Percentiles rank a stretch among this genome's conserved stretches.
phyloP scores from a whole-genome alignment of 352 stramenopile species.

The Phytophthora ohioensis region DNA sequence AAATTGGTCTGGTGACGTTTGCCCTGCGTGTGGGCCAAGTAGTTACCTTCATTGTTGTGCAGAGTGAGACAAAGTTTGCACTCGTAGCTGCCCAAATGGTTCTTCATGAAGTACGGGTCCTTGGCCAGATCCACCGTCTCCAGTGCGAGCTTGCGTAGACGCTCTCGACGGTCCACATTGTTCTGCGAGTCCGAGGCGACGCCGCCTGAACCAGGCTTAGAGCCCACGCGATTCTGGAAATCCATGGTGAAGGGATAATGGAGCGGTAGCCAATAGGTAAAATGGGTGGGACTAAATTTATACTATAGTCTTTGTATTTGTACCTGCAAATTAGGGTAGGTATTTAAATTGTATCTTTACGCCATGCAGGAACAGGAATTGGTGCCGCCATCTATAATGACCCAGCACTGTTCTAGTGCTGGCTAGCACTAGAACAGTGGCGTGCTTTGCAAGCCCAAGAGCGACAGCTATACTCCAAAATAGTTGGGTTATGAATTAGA shows the following conservation, averaged over 20 bases:
- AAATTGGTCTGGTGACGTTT: constrained; percentile 99
- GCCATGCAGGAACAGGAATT: too few species aligned
- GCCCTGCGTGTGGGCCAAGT: constrained; percentile 99
- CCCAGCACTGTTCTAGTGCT: too few species aligned
- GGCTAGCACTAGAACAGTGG: too few species aligned
- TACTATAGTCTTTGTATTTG: too few species aligned
- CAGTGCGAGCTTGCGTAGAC: constrained; percentile 97
- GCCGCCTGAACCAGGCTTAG: constrained; percentile 81
- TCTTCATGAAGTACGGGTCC: constrained; percentile 99
- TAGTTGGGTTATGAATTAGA: too few species aligned
- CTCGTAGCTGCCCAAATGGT: constrained; percentile 99
- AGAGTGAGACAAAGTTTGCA: constrained; percentile 99
- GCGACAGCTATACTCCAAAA: too few species aligned
- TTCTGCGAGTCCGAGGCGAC: constrained; percentile 80
- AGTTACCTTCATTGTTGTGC: constrained; percentile 99
- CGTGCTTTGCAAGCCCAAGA: too few species aligned
- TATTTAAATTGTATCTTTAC: too few species aligned
- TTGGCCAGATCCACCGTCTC: constrained; percentile 99
- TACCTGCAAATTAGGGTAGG: too few species aligned
- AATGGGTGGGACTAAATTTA: too few species aligned
- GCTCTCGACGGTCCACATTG: constrained; percentile 96
- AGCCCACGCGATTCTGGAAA: constrained; percentile 88
- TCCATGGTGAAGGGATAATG: constrained; percentile 55
- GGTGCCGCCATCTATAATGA: too few species aligned
- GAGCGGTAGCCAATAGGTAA: constrained; percentile 1